These are phyloP conservation scores for Fusarium anthophilum DNA, from an alignment of 2,329 filamentous ascomycete species.

Conservation along the genomic window DNA sequence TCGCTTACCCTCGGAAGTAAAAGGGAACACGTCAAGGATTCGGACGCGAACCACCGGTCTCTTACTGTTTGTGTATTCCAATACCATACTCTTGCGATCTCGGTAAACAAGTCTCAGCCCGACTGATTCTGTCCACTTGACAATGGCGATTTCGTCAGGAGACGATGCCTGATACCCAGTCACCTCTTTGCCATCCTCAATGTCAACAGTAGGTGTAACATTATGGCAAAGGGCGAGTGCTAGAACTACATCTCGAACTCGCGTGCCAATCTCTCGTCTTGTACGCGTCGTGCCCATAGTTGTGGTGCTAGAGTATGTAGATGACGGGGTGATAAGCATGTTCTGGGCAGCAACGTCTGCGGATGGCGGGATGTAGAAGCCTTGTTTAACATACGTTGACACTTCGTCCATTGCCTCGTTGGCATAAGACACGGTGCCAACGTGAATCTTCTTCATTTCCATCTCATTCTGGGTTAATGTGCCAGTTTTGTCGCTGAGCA, in stretches of 20 bases:
- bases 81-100: slow-evolving; percentile 84
- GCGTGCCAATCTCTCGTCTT: slow-evolving; percentile 89
- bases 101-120: slow-evolving; percentile 85
- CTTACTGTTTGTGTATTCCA: slow-evolving; percentile 80
- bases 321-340: slow-evolving; percentile 78
- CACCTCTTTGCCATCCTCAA: slow-evolving; percentile 77
- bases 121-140: slow-evolving; percentile 93
- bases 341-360: slow-evolving; percentile 55
- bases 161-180: slow-evolving; percentile 97
- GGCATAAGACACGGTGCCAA: slow-evolving; percentile 97
- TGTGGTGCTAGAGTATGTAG: slow-evolving; percentile 69
- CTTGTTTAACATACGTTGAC: slow-evolving; percentile 82
- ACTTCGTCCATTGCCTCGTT: slow-evolving; percentile 99
- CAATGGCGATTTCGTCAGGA: slow-evolving; percentile 97
- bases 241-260: slow-evolving; percentile 91
- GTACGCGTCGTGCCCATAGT: slow-evolving; percentile 78
- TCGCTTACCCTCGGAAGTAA: slow-evolving; percentile 96
- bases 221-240: slow-evolving; percentile 96
- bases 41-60: slow-evolving; percentile 82
- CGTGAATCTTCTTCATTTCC: slow-evolving; percentile 98
- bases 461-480: slow-evolving; percentile 98
- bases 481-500: slow-evolving; percentile 97
- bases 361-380: slow-evolving; percentile 69
- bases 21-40: slow-evolving; percentile 95
- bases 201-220: slow-evolving; percentile 84